Evolutionary conservation across 1,284 basidiomycete genomes (phyloP), one percentile per base, ranked within the genome.

Genomic region (Heimioporus retisporus): DNA sequence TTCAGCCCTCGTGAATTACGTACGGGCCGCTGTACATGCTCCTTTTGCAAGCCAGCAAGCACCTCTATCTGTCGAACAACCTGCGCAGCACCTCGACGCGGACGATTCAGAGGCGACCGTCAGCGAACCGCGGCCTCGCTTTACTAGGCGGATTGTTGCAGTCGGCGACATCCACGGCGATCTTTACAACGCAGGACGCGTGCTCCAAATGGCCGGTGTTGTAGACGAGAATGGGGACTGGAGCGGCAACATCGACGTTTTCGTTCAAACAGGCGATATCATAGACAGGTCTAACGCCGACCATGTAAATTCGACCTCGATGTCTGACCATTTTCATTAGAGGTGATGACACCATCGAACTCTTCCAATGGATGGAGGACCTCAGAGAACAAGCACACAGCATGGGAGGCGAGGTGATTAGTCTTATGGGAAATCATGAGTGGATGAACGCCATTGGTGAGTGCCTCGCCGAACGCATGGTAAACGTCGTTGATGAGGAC

Each of bases 241-340:
- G 96, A 87, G 88, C 14, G 95, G 91, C 2, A 83, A 91, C 28
- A 88, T 89, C 6, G 94, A 96, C 76, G 89, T 91, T 63, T 90
- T 96, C 69, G 95, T 97, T 19, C 96, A 97, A 82, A 97, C 96
- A 0, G 96, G 96, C 6, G 96, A 98, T 79, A 96, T 97, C 56
- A 93, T 97, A 68, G 96, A 97, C 80, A 85, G 93, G 88, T 93
- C 13, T 40, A 16, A 2, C 8, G 19, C n/a, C 11, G 35, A 40
- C 35, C 35, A 40, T 13, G 35, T 40, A 40, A 40, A 40, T 56
- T 42, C 31, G 51, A 46, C 61, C 6, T n/a, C 28, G 28, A 28
- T 28, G 28, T 51, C 68, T 71, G 16, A 69, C 65, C 44, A 53
- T 23, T 59, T 25, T 57, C 61, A 68, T n/a, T 19, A 94, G 94